Conservation (phyloP, 2,329 filamentous ascomycete genomes). For the Pseudocercospora crystallina region DNA sequence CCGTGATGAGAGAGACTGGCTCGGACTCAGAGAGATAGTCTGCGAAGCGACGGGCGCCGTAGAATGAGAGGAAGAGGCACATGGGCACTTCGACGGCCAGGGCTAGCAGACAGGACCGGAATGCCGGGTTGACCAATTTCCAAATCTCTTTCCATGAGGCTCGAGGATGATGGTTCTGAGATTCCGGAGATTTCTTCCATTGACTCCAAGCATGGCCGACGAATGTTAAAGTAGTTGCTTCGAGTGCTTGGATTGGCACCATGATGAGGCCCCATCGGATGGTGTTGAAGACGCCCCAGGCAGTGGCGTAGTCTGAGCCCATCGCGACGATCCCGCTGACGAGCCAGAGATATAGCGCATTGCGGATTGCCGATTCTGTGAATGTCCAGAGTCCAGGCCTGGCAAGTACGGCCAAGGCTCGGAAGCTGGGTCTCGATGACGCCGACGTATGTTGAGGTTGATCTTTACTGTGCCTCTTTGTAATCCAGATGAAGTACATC, state of each 20-base stretch:
- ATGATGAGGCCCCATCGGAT: slow-evolving; percentile 74
- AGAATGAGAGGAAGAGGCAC: slow-evolving; percentile 60
- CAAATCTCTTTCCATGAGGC: slow-evolving; percentile 20
- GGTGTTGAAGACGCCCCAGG: slow-evolving; percentile 72
- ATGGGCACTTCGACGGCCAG: slow-evolving; percentile 61
- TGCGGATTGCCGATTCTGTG: slow-evolving; percentile 64
- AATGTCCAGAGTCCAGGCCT: slow-evolving; percentile 62
- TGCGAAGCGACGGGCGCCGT: slow-evolving; percentile 62
- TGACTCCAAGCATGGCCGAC: slow-evolving; percentile 66
- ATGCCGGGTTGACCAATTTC: slow-evolving; percentile 53
- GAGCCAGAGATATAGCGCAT: slow-evolving; percentile 70
- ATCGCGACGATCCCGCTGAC: slow-evolving; percentile 64
- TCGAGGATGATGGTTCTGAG: slow-evolving; percentile 18
- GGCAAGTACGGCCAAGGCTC: slow-evolving; percentile 52
- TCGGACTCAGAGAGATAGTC: slow-evolving; percentile 59
- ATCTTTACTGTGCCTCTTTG: too few relatives aligned
- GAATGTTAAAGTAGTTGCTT: slow-evolving; percentile 65
- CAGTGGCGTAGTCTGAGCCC: slow-evolving; percentile 65
- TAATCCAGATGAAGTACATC: slow-evolving; percentile 57
- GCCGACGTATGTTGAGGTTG: too few relatives aligned
- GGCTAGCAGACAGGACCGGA: slow-evolving; percentile 55
- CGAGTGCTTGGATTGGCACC: slow-evolving; percentile 68
- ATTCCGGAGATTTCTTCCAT: slow-evolving; percentile 43
- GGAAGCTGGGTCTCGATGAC: slow-evolving; percentile 38
- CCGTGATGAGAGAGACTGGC: slow-evolving; percentile 60